Base-by-base conservation (phyloP, 2,329 filamentous ascomycete genomes). In the Salinomyces thailandicus region DNA sequence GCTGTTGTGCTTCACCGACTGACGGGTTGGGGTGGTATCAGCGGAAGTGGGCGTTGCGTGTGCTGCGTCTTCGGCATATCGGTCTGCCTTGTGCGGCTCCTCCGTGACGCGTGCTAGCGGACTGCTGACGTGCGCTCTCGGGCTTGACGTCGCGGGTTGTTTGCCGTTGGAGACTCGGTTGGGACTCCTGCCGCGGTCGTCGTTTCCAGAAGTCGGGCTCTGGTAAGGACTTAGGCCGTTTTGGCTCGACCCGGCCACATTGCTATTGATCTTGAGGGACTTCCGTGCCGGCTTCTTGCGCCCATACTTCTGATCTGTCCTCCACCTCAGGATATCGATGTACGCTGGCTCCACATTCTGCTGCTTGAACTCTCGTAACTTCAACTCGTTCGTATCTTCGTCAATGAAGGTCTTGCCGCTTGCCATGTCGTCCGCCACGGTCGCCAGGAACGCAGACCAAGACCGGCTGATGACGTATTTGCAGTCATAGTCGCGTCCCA, bases 391-490 rank as follows among this genome's bases (percentile, higher is more conserved):
- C 37, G 72, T 84, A 12, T 98, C 91, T 53, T 98, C 91, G 47
- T 96, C 87, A 36, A 98, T 82, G 52, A 77, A 83, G 69, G 85
- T 87, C 61, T 94, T 93, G 45, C 85, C 83, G 49, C 84, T 91
- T 64, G 75, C 77, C 52, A 98, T 68, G 55, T 98, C 91, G 54
- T 98, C 91, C 18, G 91, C 86, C 5, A 95, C 75, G 19, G 79
- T 75, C 34, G 86, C 86, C 14, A 98, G 64, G 56, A 98, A 87
- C 7, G 81, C 74, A 12, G 79, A 76, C 91, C 91, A 98, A 1
- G 89, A 96, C 43, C 84, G 78, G 18, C 91, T 84, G 38, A 98
- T 74, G 5, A 98, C 91, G 57, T 94, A 98, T 66, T 98, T 98
- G 62, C 85, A 94, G 58, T 98, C 91, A 62, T 94, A 98, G 64